Evolutionary conservation across 768 basidiomycete species (phyloP), one percentile per base, ranked within the genome.

Genomic region (Boletellus ananas): DNA sequence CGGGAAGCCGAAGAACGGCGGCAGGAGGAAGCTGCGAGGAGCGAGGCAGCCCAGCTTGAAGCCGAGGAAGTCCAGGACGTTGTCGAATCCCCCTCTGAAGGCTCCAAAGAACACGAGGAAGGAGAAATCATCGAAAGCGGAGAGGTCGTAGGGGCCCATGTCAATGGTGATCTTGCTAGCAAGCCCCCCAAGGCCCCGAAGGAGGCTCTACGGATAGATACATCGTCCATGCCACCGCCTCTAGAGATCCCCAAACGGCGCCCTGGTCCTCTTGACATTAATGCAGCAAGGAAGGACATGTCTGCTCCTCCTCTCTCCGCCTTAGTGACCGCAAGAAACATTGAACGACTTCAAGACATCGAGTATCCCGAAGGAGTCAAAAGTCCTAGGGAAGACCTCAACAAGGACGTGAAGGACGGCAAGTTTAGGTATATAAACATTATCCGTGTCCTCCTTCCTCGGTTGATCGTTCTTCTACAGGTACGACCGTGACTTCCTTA

Each of bases 401-500:
- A 96, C 69, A 73, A 79, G 47, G 80, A 85, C 53, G 87, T 85
- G 7, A 81, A 85, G 70, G 83, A 90, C 49, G 93, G 93, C 59
- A 94, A 92, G 70, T 95, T 92, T 75, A 81, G 85, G 90, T 90
- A 70, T 52, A 60, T 51, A 20, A 46, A 9, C n/a, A 16, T 34
- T 3, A 14, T 8, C 23, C 2, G 0, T 14, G 8, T 6, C 29
- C 7, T 44, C 43, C 4, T 29, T 34, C 38, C 39, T 41, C 4
- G 9, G 47, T 48, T 59, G 14, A 36, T 63, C 38, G 55, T 16
- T 17, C 45, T 46, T n/a, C 20, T 49, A 21, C 20, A 92, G 95
- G 62, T 99, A 99, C 66, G 93, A 97, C 67, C 92, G 94, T 33
- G 92, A 94, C 17, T 99, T 99, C 83, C 79, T 99, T 21, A 71